These are phyloP conservation scores for Alternaria atra DNA, from an alignment of 2,329 filamentous ascomycete species.

Conservation along the genomic window DNA sequence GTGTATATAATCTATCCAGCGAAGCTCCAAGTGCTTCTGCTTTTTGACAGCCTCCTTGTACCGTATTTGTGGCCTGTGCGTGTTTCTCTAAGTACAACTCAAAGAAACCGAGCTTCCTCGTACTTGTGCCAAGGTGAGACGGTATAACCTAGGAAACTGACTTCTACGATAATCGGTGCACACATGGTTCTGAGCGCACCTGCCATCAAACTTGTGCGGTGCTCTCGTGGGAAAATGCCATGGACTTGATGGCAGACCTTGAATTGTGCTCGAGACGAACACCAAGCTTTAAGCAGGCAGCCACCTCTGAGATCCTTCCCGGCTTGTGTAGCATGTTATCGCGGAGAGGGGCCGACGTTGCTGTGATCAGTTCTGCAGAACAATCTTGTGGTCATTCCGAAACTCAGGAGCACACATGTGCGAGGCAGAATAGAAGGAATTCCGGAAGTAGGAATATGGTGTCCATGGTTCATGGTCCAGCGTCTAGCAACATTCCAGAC, in stretches of 20 bases:
- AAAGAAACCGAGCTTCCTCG: too few species aligned
- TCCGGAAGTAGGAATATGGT: background rate
- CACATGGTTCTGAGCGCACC: background rate
- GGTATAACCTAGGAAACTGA: background rate
- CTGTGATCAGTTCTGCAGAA: background rate
- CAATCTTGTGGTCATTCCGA: background rate
- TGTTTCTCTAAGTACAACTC: too few species aligned
- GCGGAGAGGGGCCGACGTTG: too few species aligned
- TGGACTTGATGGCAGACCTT: background rate
- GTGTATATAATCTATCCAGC: background rate
- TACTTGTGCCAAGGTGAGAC: too few species aligned
- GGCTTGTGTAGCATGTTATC: background rate
- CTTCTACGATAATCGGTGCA: background rate
- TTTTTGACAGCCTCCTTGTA: background rate
- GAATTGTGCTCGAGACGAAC: background rate
- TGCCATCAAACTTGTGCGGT: background rate
- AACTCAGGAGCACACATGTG: background rate
- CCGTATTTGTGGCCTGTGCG: too few species aligned
- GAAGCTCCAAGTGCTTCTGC: background rate
- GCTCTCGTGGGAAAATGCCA: background rate
- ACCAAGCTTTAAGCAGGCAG: background rate
- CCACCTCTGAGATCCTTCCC: background rate
- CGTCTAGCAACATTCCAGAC: background rate
- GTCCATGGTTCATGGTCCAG: background rate
- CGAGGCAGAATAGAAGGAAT: background rate